Evolutionary conservation across 2,329 filamentous ascomycete genomes (phyloP).

Genomic region (Arachnomyces sp.): DNA sequence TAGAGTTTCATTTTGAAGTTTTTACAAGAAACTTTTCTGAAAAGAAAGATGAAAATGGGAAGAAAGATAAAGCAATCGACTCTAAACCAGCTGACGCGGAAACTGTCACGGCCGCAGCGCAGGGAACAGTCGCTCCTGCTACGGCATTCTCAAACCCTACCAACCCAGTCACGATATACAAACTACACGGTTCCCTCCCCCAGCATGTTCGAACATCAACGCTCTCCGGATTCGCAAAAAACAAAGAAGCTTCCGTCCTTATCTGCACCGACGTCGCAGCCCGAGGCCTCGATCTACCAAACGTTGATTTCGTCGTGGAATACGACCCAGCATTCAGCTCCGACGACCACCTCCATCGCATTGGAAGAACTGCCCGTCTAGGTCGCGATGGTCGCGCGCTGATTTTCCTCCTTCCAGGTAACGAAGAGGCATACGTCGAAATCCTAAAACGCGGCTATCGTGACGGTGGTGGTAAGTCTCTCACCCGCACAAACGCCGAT

Average conservation of each 20-base stretch:
- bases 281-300: constrained; percentile 88
- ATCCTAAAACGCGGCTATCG: constrained; percentile 66
- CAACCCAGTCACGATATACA: constrained; percentile 72
- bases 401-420: constrained; percentile 83
- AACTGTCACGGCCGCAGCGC: constrained; percentile 18
- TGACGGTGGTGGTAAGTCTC: constrained; percentile 53
- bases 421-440: constrained; percentile 83
- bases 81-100: constrained; percentile 1
- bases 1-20: constrained; percentile 91
- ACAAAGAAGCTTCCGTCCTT: constrained; percentile 68
- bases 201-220: constrained; percentile 84
- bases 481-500: constrained; percentile 55
- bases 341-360: constrained; percentile 88
- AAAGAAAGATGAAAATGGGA: constrained; percentile 19
- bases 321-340: constrained; percentile 93
- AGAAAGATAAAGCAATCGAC: constrained; percentile 13
- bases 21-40: constrained; percentile 46
- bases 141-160: constrained; percentile 66
- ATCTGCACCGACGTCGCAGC: constrained; percentile 94
- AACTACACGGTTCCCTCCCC: constrained; percentile 84
- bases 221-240: constrained; percentile 68
- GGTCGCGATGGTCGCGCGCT: constrained; percentile 79
- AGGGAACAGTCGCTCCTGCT: constrained; percentile 49
- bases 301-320: constrained; percentile 89
- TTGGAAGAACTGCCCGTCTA: constrained; percentile 89